These are phyloP conservation scores for Arctium minus DNA, from an alignment of 129 eudicot genomes.

Conservation along the genomic window DNA sequence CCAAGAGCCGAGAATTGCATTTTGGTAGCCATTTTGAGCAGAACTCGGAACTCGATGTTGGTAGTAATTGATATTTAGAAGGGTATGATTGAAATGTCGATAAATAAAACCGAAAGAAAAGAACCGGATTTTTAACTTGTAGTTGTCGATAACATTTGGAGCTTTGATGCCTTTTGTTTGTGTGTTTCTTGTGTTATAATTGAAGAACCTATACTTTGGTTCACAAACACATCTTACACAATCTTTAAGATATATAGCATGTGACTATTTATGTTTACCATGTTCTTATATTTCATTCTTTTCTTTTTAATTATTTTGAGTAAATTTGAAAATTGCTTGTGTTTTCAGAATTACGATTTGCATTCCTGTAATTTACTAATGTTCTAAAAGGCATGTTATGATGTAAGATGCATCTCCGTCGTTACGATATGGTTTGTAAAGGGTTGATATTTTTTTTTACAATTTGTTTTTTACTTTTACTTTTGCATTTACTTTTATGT, in stretches of 20 bases:
- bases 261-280: too few relatives aligned
- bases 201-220: constrained; percentile 23
- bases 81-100: not conserved
- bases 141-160: not conserved
- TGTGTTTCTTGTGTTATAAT: constrained; percentile 29
- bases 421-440: too few relatives aligned
- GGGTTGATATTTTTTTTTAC: too few relatives aligned
- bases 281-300: too few relatives aligned
- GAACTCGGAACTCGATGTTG: not conserved
- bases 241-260: not conserved
- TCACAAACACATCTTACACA: not conserved
- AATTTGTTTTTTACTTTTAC: too few relatives aligned
- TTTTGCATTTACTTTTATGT: too few relatives aligned
- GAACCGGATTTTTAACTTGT: constrained; percentile 24
- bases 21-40: constrained; percentile 28
- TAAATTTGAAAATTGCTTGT: too few relatives aligned
- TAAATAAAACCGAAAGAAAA: constrained; percentile 14
- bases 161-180: not conserved
- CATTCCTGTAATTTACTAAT: too few relatives aligned
- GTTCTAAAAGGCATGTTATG: too few relatives aligned
- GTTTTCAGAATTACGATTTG: too few relatives aligned
- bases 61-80: not conserved
- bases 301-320: too few relatives aligned
- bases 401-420: too few relatives aligned
- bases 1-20: constrained; percentile 17